These are phyloP conservation scores for Dujonia santamariae DNA, from an alignment of 1,139 yeast genomes.

Conservation along the genomic window DNA sequence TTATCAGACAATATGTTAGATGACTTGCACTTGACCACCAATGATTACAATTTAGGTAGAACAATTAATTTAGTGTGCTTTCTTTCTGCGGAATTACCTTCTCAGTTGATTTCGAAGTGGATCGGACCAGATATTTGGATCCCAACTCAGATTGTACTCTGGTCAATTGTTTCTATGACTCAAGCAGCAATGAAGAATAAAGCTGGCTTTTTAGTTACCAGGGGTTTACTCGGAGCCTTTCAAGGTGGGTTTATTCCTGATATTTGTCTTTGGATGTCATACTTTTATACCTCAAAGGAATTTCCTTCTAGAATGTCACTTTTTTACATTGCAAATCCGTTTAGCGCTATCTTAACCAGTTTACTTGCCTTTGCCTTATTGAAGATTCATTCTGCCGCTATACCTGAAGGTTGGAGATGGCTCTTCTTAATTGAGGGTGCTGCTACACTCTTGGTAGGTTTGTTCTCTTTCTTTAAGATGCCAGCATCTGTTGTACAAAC, in stretches of 20 bases:
- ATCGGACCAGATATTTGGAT: conserved; percentile 32
- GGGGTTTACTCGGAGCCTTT: conserved; percentile 26
- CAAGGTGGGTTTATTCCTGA: conserved; percentile 35
- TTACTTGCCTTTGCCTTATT: conserved; percentile 17
- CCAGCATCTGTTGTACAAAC: conserved; percentile 33
- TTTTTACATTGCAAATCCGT: conserved; percentile 21
- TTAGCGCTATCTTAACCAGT: conserved; percentile 21
- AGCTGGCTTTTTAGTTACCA: conserved; percentile 23
- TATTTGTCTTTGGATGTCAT: conserved; percentile 23
- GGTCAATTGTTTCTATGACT: conserved; percentile 29
- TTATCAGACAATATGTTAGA: conserved; percentile 28
- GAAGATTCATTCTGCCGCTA: conserved; percentile 9
- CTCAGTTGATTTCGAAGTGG: conserved; percentile 29
- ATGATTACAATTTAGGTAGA: conserved; percentile 31
- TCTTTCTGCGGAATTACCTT: conserved; percentile 31
- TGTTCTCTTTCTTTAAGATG: conserved; percentile 29
- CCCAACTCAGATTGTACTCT: conserved; percentile 29
- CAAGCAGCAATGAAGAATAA: conserved; percentile 25
- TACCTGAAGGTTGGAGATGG: conserved; percentile 31
- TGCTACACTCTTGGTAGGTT: conserved; percentile 26
- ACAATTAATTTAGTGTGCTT: conserved; percentile 27
- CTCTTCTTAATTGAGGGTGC: conserved; percentile 34
- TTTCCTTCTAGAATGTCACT: conserved; percentile 23
- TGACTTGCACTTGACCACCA: conserved; percentile 25
- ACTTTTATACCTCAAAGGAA: conserved; percentile 26